Evolutionary conservation across 176 grass and related monocot species (phyloP).

Genomic region (Aegilops longissima): DNA sequence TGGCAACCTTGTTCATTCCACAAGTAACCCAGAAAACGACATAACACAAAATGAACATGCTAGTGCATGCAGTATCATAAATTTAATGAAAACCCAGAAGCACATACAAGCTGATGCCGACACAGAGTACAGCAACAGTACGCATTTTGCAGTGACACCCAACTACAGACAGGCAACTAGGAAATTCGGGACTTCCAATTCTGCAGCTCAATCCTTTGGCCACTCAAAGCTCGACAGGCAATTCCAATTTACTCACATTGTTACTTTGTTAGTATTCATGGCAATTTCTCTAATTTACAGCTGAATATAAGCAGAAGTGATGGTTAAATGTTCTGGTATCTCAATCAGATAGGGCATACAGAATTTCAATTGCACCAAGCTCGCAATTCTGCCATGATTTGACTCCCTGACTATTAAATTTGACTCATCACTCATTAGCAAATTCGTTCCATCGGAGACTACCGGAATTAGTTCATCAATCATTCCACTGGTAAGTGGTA

Average conservation of each 20-base stretch:
- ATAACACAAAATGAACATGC: neutral
- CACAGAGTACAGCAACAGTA: neutral
- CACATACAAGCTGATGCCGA: neutral
- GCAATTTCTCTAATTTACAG: neutral
- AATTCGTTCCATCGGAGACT: neutral
- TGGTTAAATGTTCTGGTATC: neutral
- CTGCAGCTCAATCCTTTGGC: neutral
- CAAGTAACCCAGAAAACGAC: neutral
- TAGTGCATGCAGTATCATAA: conserved; percentile 14
- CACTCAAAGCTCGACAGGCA: neutral
- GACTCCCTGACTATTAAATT: neutral
- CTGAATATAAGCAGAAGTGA: neutral
- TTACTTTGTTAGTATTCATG: neutral
- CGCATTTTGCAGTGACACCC: neutral
- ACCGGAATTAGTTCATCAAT: neutral
- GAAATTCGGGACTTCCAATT: neutral
- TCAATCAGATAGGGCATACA: neutral
- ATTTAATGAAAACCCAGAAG: neutral
- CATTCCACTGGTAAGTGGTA: neutral
- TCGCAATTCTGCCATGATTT: neutral
- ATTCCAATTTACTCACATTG: neutral
- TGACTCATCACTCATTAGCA: neutral
- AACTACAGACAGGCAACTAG: neutral
- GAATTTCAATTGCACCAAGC: neutral
- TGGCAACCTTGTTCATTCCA: neutral